Base-by-base conservation (phyloP, 169 alveolate genomes). In the Perkinsus olseni region DNA sequence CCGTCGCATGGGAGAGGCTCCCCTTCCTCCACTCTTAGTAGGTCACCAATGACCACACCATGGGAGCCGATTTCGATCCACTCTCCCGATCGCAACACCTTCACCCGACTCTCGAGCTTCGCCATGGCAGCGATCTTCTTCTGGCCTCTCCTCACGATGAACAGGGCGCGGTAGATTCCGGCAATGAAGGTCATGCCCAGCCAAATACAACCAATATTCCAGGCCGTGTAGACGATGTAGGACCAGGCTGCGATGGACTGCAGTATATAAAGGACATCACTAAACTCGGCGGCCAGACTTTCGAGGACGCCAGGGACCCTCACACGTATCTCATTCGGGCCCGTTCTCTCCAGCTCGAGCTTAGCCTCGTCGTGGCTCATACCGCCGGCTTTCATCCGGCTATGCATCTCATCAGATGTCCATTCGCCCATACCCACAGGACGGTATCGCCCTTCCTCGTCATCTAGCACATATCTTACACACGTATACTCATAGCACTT, bases 1-100 rank as follows among this genome's bases (percentile, higher is more conserved):
- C 93, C 48, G 74, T 91, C 93, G 39, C 93, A 91, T 0, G 93
- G 93, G 21, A 91, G 34, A 21, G 82, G 82, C 17, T 62, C 82
- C 1, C 82, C 36, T 62, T 62, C 82, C 82, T 62, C 82, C 34
- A 62, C 82, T 62, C 31, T 13, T 8, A 62, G 34, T 62, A 62
- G 17, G 34, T 62, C 82, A 24, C 82, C 82, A 24, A 62, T 4
- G 28, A 62, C 82, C 28, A 62, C 82, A 62, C 34, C 82, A 62
- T 62, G 82, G 82, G 82, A 62, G 28, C 82, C 82, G 17, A 62
- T 62, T 28, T 62, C 82, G 17, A 62, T 62, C 82, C 82, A 62
- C 34, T 62, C 17, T 0, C 82, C 82, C 1, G 37, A 62, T 62
- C 82, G 1, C 34, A 62, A 24, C 0, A 24, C 82, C 1, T 62